These are phyloP conservation scores for Aspergillus funiculosus DNA, from an alignment of 495 filamentous ascomycete genomes.

Conservation along the genomic window DNA sequence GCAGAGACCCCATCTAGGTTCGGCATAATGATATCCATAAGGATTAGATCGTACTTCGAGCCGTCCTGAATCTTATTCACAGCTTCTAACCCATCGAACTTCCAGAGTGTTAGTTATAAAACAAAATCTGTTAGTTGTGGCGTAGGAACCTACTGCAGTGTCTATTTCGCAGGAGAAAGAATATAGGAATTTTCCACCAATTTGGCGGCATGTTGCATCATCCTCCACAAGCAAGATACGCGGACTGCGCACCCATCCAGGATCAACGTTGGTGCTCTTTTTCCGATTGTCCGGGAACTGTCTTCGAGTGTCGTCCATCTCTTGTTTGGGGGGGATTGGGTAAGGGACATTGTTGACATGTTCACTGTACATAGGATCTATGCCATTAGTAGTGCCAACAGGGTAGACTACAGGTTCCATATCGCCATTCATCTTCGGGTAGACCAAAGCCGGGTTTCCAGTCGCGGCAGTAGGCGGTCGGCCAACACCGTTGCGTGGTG, in stretches of 20 bases:
- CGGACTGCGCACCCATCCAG: slow-evolving; percentile 75
- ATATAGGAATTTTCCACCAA: slow-evolving; percentile 89
- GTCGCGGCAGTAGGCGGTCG: slow-evolving; percentile 45
- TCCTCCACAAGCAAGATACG: slow-evolving; percentile 92
- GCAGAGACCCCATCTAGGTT: slow-evolving; percentile 92
- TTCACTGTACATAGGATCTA: slow-evolving; percentile 90
- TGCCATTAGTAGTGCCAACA: slow-evolving; percentile 80
- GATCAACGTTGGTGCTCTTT: slow-evolving; percentile 64
- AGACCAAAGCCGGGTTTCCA: slow-evolving; percentile 47
- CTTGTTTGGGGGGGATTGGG: slow-evolving; percentile 54
- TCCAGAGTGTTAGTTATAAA: slow-evolving; percentile 18
- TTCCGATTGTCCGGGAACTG: slow-evolving; percentile 54
- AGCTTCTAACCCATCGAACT: slow-evolving; percentile 88
- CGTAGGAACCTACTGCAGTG: slow-evolving; percentile 73
- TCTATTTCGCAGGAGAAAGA: slow-evolving; percentile 86
- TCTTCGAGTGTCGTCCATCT: slow-evolving; percentile 48
- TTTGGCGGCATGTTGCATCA: slow-evolving; percentile 87
- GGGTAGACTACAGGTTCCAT: slow-evolving; percentile 84
- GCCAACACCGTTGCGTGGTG: slow-evolving; percentile 33
- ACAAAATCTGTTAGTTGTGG: neutral
- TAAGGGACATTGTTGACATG: slow-evolving; percentile 94
- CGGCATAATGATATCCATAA: slow-evolving; percentile 99
- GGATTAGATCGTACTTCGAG: slow-evolving; percentile 82
- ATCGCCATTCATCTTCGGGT: slow-evolving; percentile 53
- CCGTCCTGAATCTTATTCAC: slow-evolving; percentile 84